Base-by-base conservation (phyloP, 176 grass and related monocot species). In the Rhynchospora pubera region DNA sequence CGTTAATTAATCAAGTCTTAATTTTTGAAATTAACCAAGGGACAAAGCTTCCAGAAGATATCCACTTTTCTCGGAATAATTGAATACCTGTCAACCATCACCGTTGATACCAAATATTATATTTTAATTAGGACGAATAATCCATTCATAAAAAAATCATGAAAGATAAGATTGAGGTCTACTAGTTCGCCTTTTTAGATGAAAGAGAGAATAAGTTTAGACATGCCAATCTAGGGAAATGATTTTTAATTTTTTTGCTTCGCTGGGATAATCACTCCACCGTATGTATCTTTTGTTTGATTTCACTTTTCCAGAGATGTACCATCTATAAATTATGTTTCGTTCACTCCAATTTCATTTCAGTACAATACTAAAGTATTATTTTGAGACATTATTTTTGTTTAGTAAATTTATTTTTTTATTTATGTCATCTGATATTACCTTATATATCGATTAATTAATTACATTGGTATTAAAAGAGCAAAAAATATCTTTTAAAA, bases 121-220 rank as follows among this genome's bases (percentile, higher is more conserved):
- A 55, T 55, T 14, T 55, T 76, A 30, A 76, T 51, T 12, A 50
- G 69, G 69, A 73, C 23, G 69, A 73, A 73, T 73, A 19, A 73
- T 73, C 1, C 5, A 73, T 51, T 13, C 21, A 73, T 73, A 26
- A 73, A 51, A 51, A 51, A 51, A 6, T 73, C 69, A 73, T 23
- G 45, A 73, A 73, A 26, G 43, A 73, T 51, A 73, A 71, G 45
- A 26, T 73, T 50, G 69, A 73, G 69, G 23, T 66, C 64, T 66
- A 10, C 4, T 42, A 34, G 64, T 39, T 39, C 28, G 13, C 64
- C 28, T 18, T 32, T 65, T 34, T 28, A 67, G 15, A 43, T 16
- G 3, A 67, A 18, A 66, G 14, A 13, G 10, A 65, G 9, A 21
- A 14, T 4, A 15, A 39, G 15, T 15, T 42, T 5, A 11, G 5